Evolutionary conservation across 306 rosid genomes (phyloP).

Genomic region (Dalbergia cultrata): DNA sequence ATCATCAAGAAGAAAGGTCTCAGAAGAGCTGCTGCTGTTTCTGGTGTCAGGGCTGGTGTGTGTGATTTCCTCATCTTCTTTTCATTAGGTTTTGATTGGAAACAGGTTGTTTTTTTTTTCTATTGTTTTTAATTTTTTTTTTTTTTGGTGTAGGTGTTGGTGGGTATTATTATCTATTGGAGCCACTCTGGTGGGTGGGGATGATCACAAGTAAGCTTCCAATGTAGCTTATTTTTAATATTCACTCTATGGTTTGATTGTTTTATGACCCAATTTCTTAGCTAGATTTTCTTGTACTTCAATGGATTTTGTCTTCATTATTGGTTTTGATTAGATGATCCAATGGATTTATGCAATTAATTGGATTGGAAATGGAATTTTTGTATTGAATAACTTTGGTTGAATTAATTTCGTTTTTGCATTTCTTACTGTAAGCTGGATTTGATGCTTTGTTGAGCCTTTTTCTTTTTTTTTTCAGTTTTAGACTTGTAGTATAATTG

Average conservation of each 20-base stretch:
- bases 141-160: slow-evolving; percentile 71
- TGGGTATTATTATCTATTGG: slow-evolving; percentile 85
- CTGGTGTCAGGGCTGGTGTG: slow-evolving; percentile 82
- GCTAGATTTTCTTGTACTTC: slow-evolving; percentile 37
- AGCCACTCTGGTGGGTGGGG: slow-evolving; percentile 96
- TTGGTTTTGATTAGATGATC: slow-evolving; percentile 41
- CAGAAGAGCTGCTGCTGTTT: slow-evolving; percentile 77
- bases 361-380: background rate
- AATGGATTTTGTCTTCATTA: slow-evolving; percentile 31
- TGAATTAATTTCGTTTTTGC: slow-evolving; percentile 23
- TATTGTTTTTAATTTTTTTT: slow-evolving; percentile 22
- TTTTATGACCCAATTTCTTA: background rate
- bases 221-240: background rate
- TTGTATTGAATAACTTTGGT: slow-evolving; percentile 28
- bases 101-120: slow-evolving; percentile 28
- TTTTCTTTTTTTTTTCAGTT: background rate
- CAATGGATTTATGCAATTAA: slow-evolving; percentile 12
- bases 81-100: background rate
- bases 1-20: slow-evolving; percentile 91
- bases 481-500: background rate
- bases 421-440: slow-evolving; percentile 26
- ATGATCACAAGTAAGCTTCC: slow-evolving; percentile 74
- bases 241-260: slow-evolving; percentile 13
- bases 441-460: slow-evolving; percentile 28
- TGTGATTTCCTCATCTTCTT: background rate